These are phyloP conservation scores for Mucor plumbeus DNA, from an alignment of 371 early-diverging fungal species.

Conservation along the genomic window DNA sequence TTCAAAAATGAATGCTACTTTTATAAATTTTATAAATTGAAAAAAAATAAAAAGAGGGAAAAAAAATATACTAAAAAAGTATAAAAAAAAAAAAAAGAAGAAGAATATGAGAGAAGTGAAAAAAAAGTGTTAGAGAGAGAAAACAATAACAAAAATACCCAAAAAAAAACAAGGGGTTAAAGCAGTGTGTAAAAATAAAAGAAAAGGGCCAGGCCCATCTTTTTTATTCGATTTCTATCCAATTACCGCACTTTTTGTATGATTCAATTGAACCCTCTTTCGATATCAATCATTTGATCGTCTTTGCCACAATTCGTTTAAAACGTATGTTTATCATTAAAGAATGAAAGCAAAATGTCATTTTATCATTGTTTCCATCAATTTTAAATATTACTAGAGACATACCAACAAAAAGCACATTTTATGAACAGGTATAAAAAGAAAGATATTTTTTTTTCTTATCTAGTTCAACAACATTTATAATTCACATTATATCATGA, in stretches of 20 bases:
- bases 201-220: constrained; percentile 22
- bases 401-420: constrained; percentile 13
- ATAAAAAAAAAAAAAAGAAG: constrained; percentile 3
- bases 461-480: neutral
- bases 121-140: constrained; percentile 8
- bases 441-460: neutral
- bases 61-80: constrained; percentile 6
- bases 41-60: constrained; percentile 6
- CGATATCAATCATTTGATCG: neutral
- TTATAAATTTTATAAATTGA: neutral
- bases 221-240: constrained; percentile 7
- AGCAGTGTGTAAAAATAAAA: neutral
- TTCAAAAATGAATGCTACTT: constrained; percentile 1
- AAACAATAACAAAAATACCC: constrained; percentile 5
- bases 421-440: constrained; percentile 1
- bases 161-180: constrained; percentile 21
- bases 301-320: neutral
- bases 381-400: constrained; percentile 28
- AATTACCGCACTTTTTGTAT: constrained; percentile 3
- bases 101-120: too few relatives aligned
- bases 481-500: constrained; percentile 15
- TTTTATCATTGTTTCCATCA: neutral
- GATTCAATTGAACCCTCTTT: neutral
- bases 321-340: neutral
- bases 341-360: constrained; percentile 8